These are phyloP conservation scores for Suillus hirtellus DNA, from an alignment of 768 basidiomycete species.

Conservation along the genomic window DNA sequence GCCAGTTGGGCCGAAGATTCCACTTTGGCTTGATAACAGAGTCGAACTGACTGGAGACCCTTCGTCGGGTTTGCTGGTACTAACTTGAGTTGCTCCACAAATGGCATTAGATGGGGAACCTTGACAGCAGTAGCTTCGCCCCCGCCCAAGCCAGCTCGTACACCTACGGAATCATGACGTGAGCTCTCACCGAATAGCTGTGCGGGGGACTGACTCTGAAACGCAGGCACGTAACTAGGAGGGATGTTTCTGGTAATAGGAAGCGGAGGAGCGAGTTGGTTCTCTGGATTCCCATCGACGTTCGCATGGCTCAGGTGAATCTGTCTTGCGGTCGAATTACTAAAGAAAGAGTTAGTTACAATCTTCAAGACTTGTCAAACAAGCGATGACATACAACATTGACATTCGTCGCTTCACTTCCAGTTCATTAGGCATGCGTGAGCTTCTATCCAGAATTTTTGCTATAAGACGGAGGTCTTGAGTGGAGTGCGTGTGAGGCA, in stretches of 20 bases:
- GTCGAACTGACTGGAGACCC: background rate
- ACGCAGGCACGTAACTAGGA: constrained; percentile 3
- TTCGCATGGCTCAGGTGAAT: background rate
- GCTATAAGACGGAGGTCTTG: constrained; percentile 51
- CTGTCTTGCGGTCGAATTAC: constrained; percentile 3
- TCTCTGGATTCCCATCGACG: background rate
- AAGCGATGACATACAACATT: constrained; percentile 43
- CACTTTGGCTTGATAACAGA: background rate
- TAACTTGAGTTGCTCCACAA: background rate
- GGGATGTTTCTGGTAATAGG: background rate
- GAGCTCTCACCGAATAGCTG: background rate
- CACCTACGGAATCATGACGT: background rate
- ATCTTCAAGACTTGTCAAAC: background rate
- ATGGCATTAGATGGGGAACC: background rate
- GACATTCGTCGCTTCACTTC: constrained; percentile 42
- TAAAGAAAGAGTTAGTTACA: background rate
- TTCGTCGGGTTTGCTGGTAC: background rate
- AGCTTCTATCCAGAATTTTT: constrained; percentile 49
- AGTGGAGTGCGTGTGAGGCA: constrained; percentile 44
- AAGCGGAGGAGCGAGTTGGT: background rate
- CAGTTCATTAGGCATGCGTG: constrained; percentile 38
- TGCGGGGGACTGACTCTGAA: constrained; percentile 9
- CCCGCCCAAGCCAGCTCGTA: background rate
- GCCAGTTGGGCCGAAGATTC: background rate
- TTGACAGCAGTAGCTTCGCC: background rate